These are phyloP conservation scores for Pittosporum tobira DNA, from an alignment of 129 eudicot genomes.

Conservation along the genomic window DNA sequence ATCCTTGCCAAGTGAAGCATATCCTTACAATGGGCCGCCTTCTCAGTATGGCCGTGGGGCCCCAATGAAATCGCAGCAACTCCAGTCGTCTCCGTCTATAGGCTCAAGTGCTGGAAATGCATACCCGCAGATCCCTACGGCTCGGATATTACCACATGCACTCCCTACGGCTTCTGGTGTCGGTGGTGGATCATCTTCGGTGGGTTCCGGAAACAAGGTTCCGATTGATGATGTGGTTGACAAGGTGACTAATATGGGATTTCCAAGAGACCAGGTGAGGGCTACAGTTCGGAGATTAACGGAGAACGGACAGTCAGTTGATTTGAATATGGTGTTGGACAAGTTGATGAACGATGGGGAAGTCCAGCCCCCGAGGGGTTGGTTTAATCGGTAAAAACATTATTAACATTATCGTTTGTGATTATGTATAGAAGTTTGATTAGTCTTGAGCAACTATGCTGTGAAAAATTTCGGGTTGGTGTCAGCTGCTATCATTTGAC, in stretches of 20 bases:
- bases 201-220: conserved; percentile 67
- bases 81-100: conserved; percentile 25
- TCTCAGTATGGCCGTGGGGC: conserved; percentile 56
- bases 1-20: conserved; percentile 49
- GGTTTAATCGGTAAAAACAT: conserved; percentile 68
- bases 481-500: neutral
- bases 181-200: conserved; percentile 42
- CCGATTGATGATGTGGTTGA: conserved; percentile 95
- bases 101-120: conserved; percentile 50
- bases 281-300: conserved; percentile 81
- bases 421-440: neutral
- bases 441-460: neutral
- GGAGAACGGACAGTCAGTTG: conserved; percentile 88
- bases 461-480: too few species aligned
- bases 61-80: conserved; percentile 53
- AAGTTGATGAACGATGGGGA: conserved; percentile 85
- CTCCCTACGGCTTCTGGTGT: conserved; percentile 65
- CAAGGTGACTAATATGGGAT: conserved; percentile 88
- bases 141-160: conserved; percentile 70
- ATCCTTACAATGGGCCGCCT: conserved; percentile 43
- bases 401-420: neutral
- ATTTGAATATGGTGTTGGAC: conserved; percentile 79
- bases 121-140: conserved; percentile 80
- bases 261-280: conserved; percentile 80
- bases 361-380: conserved; percentile 43